Evolutionary conservation across 2,329 filamentous ascomycete species (phyloP), one percentile per base, ranked within the genome.

Genomic region (Aspergillus pseudotamarii): DNA sequence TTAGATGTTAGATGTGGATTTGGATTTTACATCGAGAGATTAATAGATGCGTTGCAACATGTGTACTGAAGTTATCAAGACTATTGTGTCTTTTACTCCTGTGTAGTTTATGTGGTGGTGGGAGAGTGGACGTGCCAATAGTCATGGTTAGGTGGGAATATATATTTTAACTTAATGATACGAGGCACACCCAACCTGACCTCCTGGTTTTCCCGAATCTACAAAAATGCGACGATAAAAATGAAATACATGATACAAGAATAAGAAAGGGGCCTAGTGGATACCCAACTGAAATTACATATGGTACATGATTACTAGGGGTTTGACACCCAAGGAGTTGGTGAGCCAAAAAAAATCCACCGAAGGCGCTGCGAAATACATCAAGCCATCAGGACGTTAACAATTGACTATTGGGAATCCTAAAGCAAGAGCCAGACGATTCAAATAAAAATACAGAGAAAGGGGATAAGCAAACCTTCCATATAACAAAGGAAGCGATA

Each of bases 401-500:
- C 11, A n/a, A 51, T 51, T 51, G 28, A 51, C 48, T 51, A 32
- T 51, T 34, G 48, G 48, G 48, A 32, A 51, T 51, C 28, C 34
- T 19, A 51, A 32, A 51, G 16, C n/a, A 51, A 51, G 28, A 32
- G 28, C 48, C 9, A 16, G 19, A 32, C 28, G 48, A 34, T 51
- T 32, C 28, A 32, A 32, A 34, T 51, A 51, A 51, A 51, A 51
- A 32, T 51, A 51, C 28, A 51, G 28, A 10, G 48, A 51, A 51
- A 51, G 48, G 48, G 28, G 6, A 1, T 14, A 32, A 51, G 4
- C 4, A 32, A 32, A 32, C 36, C 45, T 58, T 36, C 28, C 9
- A 59, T 48, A 51, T 34, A 54, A 50, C 58, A 26, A 53, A 58
- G 16, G 45, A 54, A 23, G 34, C 30, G 28, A 36, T 41, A 59